Evolutionary conservation across 495 filamentous ascomycete genomes (phyloP), one percentile per base, ranked within the genome.

Genomic region (Hyaloscypha finlandica): DNA sequence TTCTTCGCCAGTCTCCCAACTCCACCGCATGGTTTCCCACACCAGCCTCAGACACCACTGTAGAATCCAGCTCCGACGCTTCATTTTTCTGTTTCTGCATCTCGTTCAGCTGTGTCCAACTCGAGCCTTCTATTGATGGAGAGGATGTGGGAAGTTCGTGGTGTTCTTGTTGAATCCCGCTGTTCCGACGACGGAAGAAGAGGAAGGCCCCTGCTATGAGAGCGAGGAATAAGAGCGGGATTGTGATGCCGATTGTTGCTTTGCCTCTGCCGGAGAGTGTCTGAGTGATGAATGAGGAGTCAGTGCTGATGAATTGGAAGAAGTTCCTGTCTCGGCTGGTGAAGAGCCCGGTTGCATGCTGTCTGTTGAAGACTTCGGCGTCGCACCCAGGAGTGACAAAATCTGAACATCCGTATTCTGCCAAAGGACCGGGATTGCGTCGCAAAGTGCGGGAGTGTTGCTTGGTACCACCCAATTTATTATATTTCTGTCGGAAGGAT

Each of bases 391-490:
- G 1, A 68, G 61, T 29, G 60, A 58, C 32, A 68, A 30, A 42
- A 68, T 64, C 31, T 63, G 51, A 11, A 59, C 14, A 20, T 68
- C 66, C 14, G 66, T 68, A n/a, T 32, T 68, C 35, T 63, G 53
- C 66, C 66, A 68, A 25, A 68, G 25, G 8, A 68, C 60, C 20
- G 66, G 66, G 14, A 68, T 52, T 12, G 53, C 66, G 51, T 68
- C 66, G 29, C 60, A 63, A 6, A 63, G 9, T 5, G 53, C 60
- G 19, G 52, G 39, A 1, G 53, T 68, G 22, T 63, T 22, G 30
- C n/a, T 37, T 5, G 35, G 32, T 19, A 68, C 53, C 4, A 58
- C 54, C 51, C 53, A 68, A 1, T 19, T 48, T 8, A 51, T 63
- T 16, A 63, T 39, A 33, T 2, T 59, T n/a, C 35, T 30, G 6